These are phyloP conservation scores for Saccharomycopsis vini DNA, from an alignment of 805 yeast species.

Conservation along the genomic window DNA sequence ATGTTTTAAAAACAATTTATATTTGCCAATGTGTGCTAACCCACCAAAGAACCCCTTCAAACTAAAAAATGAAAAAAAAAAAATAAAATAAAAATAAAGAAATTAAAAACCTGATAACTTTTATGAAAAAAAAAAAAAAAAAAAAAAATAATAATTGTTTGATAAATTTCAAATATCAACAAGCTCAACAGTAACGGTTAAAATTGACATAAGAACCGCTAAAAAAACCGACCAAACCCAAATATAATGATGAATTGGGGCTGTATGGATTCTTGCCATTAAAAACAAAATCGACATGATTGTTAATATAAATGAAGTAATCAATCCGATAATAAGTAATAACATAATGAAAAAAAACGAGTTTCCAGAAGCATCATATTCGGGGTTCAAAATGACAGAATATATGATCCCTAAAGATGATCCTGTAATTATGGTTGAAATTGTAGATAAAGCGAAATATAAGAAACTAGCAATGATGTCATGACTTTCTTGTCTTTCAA, in stretches of 20 bases:
- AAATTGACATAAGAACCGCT: slow-evolving; percentile 4
- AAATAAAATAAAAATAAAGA: too few species aligned
- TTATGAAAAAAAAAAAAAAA: too few species aligned
- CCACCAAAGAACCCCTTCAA: too few species aligned
- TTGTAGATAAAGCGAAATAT: slow-evolving; percentile 13
- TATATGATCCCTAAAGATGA: slow-evolving; percentile 12
- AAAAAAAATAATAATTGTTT: too few species aligned
- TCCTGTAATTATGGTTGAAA: slow-evolving; percentile 14
- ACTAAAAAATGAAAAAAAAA: too few species aligned
- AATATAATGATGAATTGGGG: slow-evolving; percentile 15
- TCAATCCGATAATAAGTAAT: slow-evolving; percentile 3
- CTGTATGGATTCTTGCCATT: slow-evolving; percentile 10
- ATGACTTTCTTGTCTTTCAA: slow-evolving; percentile 11
- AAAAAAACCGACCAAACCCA: slow-evolving; percentile 14
- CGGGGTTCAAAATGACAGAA: slow-evolving; percentile 11
- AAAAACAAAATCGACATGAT: slow-evolving; percentile 8
- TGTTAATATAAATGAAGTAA: slow-evolving; percentile 8
- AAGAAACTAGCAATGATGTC: slow-evolving; percentile 17
- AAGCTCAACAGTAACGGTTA: slow-evolving; percentile 4
- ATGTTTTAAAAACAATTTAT: too few species aligned
- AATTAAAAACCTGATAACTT: too few species aligned
- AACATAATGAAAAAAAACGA: slow-evolving; percentile 4
- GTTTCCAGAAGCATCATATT: slow-evolving; percentile 4
- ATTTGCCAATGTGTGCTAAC: too few species aligned
- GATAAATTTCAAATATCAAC: not conserved